phyloP scores from a whole-genome alignment of 768 basidiomycete species.

The Hygrophorus pudorinus region DNA sequence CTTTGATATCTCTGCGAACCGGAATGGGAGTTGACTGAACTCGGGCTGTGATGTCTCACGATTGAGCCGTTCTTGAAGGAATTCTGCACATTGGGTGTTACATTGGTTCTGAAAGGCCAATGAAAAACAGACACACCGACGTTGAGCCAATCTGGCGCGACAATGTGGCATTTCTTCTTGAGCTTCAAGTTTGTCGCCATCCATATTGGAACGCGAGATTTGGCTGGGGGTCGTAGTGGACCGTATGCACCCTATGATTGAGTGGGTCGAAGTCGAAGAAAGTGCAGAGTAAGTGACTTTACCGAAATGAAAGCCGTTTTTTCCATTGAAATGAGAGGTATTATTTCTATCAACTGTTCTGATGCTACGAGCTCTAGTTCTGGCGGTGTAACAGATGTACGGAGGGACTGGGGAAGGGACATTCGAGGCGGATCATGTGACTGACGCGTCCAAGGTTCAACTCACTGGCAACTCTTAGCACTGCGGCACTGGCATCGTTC shows the following conservation, averaged over 20 bases:
- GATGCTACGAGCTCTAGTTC: conserved; percentile 86
- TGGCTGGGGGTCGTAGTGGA: conserved; percentile 81
- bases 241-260: conserved; percentile 77
- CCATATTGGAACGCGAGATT: conserved; percentile 88
- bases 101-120: neutral
- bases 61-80: conserved; percentile 62
- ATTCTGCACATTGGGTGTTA: conserved; percentile 40
- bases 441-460: conserved; percentile 15
- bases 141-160: conserved; percentile 83
- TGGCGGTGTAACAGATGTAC: conserved; percentile 65
- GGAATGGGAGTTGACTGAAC: conserved; percentile 78
- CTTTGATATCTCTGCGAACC: conserved; percentile 85
- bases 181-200: conserved; percentile 89
- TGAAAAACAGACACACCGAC: conserved; percentile 50
- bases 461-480: neutral
- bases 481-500: conserved; percentile 6
- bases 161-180: conserved; percentile 91
- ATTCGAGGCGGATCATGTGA: conserved; percentile 34
- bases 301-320: conserved; percentile 88
- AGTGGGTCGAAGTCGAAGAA: conserved; percentile 8
- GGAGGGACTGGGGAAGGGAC: conserved; percentile 68
- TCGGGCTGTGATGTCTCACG: conserved; percentile 64
- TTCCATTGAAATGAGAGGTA: conserved; percentile 86
- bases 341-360: conserved; percentile 75
- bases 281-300: conserved; percentile 13